Percentiles rank a stretch among this genome's conserved stretches.
phyloP scores from a whole-genome alignment of 352 stramenopile genomes.

The Phytophthora cactorum region DNA sequence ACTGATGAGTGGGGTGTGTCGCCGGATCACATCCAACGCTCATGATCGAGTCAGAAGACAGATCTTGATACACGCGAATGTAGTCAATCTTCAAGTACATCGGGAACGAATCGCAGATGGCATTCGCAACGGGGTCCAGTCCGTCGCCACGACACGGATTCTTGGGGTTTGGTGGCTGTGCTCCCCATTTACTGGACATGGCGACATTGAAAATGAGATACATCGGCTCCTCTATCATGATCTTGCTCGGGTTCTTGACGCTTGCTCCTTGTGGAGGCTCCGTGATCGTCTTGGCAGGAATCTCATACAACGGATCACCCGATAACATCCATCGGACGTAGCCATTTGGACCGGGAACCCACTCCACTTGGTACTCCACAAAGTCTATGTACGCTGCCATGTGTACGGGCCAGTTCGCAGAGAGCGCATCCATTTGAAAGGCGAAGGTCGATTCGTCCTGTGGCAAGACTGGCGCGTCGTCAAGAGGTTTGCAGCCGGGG shows the following conservation, averaged over 20 bases:
- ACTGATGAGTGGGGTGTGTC: conserved; percentile 72
- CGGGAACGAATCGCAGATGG: conserved; percentile 70
- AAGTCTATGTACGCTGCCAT: conserved; percentile 55
- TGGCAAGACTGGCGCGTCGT: conserved; percentile 13
- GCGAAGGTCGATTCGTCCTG: conserved; percentile 37
- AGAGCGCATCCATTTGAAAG: conserved; percentile 86
- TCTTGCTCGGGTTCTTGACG: conserved; percentile 73
- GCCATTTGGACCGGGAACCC: conserved; percentile 52
- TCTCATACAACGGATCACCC: conserved; percentile 88
- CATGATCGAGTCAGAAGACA: conserved; percentile 49
- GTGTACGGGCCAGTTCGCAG: conserved; percentile 58
- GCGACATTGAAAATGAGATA: conserved; percentile 97
- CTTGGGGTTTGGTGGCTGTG: conserved; percentile 69
- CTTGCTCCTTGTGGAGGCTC: conserved; percentile 55
- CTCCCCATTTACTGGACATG: conserved; percentile 91
- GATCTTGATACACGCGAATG: conserved; percentile 79
- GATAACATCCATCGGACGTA: conserved; percentile 85
- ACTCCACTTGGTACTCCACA: conserved; percentile 67
- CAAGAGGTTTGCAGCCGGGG: conserved; percentile 25
- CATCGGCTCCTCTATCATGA: conserved; percentile 95
- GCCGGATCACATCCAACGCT: conserved; percentile 61
- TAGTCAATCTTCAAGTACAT: conserved; percentile 84
- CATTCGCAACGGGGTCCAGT: conserved; percentile 45
- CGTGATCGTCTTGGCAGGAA: conserved; percentile 70
- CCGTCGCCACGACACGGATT: conserved; percentile 62